phyloP scores from a whole-genome alignment of 2,329 filamentous ascomycete species.

The Nemania sp. region DNA sequence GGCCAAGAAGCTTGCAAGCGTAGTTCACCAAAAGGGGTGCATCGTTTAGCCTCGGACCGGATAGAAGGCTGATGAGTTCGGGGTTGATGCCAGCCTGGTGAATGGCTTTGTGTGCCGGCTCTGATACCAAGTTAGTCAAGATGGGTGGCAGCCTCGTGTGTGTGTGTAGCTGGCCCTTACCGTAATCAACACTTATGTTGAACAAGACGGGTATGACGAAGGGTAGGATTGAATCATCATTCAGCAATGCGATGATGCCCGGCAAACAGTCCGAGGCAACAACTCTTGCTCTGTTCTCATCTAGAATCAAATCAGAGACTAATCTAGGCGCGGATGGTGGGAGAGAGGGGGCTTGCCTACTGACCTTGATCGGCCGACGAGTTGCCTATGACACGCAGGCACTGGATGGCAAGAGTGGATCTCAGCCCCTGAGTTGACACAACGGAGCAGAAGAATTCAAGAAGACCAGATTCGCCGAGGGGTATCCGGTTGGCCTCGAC shows the following conservation, averaged over 20 bases:
- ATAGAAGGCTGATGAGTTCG: slow-evolving; percentile 63
- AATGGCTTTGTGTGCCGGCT: slow-evolving; percentile 68
- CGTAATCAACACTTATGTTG: slow-evolving; percentile 73
- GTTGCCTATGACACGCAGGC: slow-evolving; percentile 70
- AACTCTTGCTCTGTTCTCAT: slow-evolving; percentile 69
- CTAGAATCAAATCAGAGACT: slow-evolving; percentile 49
- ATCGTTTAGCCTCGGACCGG: slow-evolving; percentile 57
- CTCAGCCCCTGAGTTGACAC: slow-evolving; percentile 56
- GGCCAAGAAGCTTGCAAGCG: slow-evolving; percentile 67
- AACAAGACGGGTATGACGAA: slow-evolving; percentile 71
- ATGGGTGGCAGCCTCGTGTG: not conserved
- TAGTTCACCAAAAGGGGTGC: slow-evolving; percentile 61
- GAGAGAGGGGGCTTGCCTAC: slow-evolving; percentile 18
- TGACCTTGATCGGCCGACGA: slow-evolving; percentile 71
- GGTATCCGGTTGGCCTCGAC: slow-evolving; percentile 68
- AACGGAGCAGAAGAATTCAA: slow-evolving; percentile 66
- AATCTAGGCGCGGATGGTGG: not conserved
- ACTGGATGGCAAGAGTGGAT: slow-evolving; percentile 63
- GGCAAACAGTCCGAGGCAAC: slow-evolving; percentile 62
- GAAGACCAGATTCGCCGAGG: slow-evolving; percentile 67
- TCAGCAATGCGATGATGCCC: slow-evolving; percentile 62
- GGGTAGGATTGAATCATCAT: slow-evolving; percentile 60
- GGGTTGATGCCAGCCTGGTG: slow-evolving; percentile 64
- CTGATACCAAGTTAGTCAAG: slow-evolving; percentile 53
- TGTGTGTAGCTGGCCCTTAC: slow-evolving; percentile 54